Percentiles rank a stretch among this genome's conserved stretches.
phyloP scores from a whole-genome alignment of 108 stramenopile species.

The Conticribra guillardii region DNA sequence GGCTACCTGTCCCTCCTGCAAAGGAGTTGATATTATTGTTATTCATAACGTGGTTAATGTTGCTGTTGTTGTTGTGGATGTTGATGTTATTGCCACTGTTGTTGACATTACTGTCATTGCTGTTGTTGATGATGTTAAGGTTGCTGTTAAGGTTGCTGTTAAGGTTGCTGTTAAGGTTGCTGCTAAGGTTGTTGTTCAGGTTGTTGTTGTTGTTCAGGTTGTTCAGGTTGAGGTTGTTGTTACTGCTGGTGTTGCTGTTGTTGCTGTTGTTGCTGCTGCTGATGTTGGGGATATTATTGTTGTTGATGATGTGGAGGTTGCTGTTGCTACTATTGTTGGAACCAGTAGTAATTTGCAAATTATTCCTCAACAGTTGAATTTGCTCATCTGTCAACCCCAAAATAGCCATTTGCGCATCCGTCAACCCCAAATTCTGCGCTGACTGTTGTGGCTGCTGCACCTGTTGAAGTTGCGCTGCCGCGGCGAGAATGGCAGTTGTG shows the following conservation, averaged over 20 bases:
- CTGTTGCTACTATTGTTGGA: background rate
- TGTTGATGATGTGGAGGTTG: background rate
- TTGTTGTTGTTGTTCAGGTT: too few species aligned
- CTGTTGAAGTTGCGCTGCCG: constrained; percentile 7
- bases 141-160: background rate
- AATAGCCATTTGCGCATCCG: background rate
- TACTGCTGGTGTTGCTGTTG: too few species aligned
- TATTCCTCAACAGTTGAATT: background rate
- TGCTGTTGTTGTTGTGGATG: too few species aligned
- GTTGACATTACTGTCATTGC: too few species aligned
- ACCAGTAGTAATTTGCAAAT: background rate
- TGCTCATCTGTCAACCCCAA: background rate
- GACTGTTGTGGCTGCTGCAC: background rate
- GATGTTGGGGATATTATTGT: background rate
- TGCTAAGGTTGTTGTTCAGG: background rate
- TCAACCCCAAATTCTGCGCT: background rate
- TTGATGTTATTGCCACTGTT: too few species aligned
- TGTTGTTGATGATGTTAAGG: too few species aligned
- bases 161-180: background rate
- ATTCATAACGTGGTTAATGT: background rate
- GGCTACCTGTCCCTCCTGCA: background rate
- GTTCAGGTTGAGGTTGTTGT: too few species aligned
- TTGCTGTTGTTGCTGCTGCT: too few species aligned
- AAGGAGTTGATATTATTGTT: background rate
- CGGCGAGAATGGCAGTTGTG: constrained; percentile 13